phyloP scores from a whole-genome alignment of 768 basidiomycete genomes.

The Agrocybe praecox region DNA sequence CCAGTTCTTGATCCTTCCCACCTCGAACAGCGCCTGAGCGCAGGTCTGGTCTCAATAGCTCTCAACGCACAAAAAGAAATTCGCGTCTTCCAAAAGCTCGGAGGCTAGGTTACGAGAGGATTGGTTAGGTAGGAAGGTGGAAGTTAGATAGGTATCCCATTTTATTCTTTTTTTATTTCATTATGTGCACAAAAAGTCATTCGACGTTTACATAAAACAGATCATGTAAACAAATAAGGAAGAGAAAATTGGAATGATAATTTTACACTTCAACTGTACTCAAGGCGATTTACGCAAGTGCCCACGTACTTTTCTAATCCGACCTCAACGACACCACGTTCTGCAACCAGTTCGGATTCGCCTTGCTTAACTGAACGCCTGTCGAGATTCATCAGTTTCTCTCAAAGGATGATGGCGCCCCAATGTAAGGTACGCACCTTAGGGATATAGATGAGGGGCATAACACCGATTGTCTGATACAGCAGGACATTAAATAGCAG shows the following conservation, averaged over 20 bases:
- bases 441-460: too few species aligned
- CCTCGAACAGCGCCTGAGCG: slow-evolving; percentile 75
- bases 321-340: slow-evolving; percentile 40
- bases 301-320: slow-evolving; percentile 40
- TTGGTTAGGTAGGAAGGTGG: slow-evolving; percentile 67
- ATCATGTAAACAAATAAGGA: too few species aligned
- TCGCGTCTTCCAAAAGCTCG: slow-evolving; percentile 91
- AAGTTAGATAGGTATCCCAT: slow-evolving; percentile 39
- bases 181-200: too few species aligned
- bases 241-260: too few species aligned
- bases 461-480: too few species aligned
- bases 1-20: slow-evolving; percentile 84
- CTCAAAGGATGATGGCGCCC: too few species aligned
- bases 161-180: not conserved
- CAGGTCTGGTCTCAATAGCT: slow-evolving; percentile 73
- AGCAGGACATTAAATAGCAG: too few species aligned
- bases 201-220: too few species aligned
- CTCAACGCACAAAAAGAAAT: slow-evolving; percentile 92
- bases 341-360: slow-evolving; percentile 34
- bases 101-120: slow-evolving; percentile 66
- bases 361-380: slow-evolving; percentile 37
- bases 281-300: slow-evolving; percentile 38
- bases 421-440: too few species aligned
- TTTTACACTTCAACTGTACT: slow-evolving; percentile 30
- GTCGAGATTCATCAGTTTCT: not conserved